A percentile compares a stretch with the other conserved stretches of the same genome.
Conservation (phyloP, 805 yeast species). For the Kodamaea nitidulidarum region DNA sequence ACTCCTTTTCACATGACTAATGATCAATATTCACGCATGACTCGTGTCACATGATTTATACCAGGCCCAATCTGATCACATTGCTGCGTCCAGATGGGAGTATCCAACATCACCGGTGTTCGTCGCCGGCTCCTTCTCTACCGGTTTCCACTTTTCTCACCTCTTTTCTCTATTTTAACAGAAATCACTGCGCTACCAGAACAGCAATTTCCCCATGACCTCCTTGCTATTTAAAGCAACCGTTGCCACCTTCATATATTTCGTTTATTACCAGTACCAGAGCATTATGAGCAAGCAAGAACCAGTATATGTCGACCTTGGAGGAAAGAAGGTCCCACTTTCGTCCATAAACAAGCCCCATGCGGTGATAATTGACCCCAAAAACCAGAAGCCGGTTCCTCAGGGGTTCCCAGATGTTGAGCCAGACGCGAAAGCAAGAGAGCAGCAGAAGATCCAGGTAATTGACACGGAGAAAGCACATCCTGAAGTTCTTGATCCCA, state of each 20-base stretch:
- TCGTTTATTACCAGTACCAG: slow-evolving; percentile 9
- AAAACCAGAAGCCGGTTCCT: slow-evolving; percentile 21
- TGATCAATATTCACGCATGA: no score
- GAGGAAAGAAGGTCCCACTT: slow-evolving; percentile 37
- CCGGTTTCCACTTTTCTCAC: no score
- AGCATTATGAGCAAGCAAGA: slow-evolving; percentile 8
- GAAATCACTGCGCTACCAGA: slow-evolving; percentile 7
- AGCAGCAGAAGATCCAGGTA: slow-evolving; percentile 11
- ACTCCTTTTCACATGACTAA: no score
- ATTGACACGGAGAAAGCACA: slow-evolving; percentile 3
- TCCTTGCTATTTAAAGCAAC: slow-evolving; percentile 10
- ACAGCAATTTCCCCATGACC: slow-evolving; percentile 8
- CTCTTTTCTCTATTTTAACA: not conserved
- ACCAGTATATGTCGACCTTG: slow-evolving; percentile 22
- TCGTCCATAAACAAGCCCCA: slow-evolving; percentile 38
- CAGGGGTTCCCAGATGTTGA: slow-evolving; percentile 30
- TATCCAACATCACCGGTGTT: no score
- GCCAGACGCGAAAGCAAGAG: slow-evolving; percentile 30
- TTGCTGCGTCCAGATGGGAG: no score
- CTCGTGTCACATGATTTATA: no score
- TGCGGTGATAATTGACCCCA: slow-evolving; percentile 22
- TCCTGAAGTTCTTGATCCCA: slow-evolving; percentile 17
- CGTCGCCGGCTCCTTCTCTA: no score
- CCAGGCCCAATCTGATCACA: no score
- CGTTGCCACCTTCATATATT: slow-evolving; percentile 5